A percentile compares a stretch with the other conserved stretches of the same genome.
These are phyloP conservation scores for Pterothamnion heteromorphum DNA, from an alignment of 31 red algal genomes.

Conservation along the genomic window DNA sequence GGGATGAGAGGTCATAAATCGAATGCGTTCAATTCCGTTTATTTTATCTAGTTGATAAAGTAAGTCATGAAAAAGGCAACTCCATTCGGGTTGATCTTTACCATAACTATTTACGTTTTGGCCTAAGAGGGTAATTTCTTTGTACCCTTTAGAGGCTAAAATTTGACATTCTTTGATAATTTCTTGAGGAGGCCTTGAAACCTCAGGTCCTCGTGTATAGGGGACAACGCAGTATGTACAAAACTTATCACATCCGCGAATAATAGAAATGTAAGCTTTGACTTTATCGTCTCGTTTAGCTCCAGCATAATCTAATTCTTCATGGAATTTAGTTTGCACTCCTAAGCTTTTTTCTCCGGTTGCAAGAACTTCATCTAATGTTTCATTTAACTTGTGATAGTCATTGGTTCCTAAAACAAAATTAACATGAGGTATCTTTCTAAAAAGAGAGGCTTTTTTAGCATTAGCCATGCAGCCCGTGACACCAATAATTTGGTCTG, in stretches of 20 bases:
- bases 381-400: conserved; percentile 73
- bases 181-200: conserved; percentile 57
- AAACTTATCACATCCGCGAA: conserved; percentile 69
- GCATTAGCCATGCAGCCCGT: conserved; percentile 85
- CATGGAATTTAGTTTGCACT: conserved; percentile 81
- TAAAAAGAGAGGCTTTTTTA: conserved; percentile 58
- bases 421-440: conserved; percentile 69
- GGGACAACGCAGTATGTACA: conserved; percentile 68
- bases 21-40: conserved; percentile 70
- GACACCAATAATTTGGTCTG: conserved; percentile 66
- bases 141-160: conserved; percentile 59
- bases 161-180: conserved; percentile 64
- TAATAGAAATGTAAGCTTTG: conserved; percentile 78
- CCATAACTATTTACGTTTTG: conserved; percentile 87
- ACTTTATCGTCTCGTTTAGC: not conserved
- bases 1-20: conserved; percentile 84
- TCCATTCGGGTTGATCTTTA: not conserved
- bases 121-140: conserved; percentile 74
- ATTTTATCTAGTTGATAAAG: conserved; percentile 65
- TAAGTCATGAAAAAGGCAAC: conserved; percentile 49
- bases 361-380: conserved; percentile 76
- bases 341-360: conserved; percentile 74
- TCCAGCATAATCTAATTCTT: conserved; percentile 32
- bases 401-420: conserved; percentile 87
- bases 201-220: conserved; percentile 76